Conservation (phyloP, 495 filamentous ascomycete genomes). For the Haplographium delicatum region DNA sequence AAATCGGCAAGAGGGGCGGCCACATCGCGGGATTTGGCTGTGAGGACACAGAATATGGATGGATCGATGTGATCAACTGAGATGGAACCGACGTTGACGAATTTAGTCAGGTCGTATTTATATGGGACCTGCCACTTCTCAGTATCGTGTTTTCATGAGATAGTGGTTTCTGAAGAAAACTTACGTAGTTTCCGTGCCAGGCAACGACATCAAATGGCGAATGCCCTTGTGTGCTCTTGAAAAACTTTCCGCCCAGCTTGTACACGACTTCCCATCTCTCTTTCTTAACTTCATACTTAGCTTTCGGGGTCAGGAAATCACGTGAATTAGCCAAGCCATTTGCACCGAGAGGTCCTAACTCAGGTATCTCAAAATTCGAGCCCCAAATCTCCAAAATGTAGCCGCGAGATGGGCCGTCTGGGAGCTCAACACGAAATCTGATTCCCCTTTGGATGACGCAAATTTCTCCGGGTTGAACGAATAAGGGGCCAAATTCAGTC, state of each 20-base stretch:
- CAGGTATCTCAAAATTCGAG: conserved; percentile 62
- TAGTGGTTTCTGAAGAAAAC: conserved; percentile 48
- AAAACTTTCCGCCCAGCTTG: conserved; percentile 61
- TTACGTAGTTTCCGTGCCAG: conserved; percentile 78
- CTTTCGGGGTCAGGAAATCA: conserved; percentile 67
- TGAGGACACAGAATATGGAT: conserved; percentile 76
- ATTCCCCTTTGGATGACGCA: conserved; percentile 66
- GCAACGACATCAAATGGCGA: conserved; percentile 81
- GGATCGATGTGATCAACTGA: conserved; percentile 80
- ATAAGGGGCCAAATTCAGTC: conserved; percentile 60
- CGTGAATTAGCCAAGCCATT: conserved; percentile 64
- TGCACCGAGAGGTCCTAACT: conserved; percentile 67
- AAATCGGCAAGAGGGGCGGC: conserved; percentile 81
- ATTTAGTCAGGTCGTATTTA: conserved; percentile 82
- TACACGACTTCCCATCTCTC: conserved; percentile 47
- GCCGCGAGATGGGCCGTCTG: conserved; percentile 54
- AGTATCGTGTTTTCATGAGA: conserved; percentile 43
- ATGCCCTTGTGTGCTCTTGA: conserved; percentile 59
- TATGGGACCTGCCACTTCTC: conserved; percentile 49
- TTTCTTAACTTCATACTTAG: conserved; percentile 48
- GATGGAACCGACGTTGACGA: conserved; percentile 70
- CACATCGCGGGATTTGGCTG: conserved; percentile 54
- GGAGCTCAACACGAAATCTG: conserved; percentile 60
- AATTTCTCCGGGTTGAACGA: conserved; percentile 66
- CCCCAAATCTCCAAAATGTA: conserved; percentile 70